phyloP scores from a whole-genome alignment of 495 filamentous ascomycete genomes.

The Penicillium waksmanii region DNA sequence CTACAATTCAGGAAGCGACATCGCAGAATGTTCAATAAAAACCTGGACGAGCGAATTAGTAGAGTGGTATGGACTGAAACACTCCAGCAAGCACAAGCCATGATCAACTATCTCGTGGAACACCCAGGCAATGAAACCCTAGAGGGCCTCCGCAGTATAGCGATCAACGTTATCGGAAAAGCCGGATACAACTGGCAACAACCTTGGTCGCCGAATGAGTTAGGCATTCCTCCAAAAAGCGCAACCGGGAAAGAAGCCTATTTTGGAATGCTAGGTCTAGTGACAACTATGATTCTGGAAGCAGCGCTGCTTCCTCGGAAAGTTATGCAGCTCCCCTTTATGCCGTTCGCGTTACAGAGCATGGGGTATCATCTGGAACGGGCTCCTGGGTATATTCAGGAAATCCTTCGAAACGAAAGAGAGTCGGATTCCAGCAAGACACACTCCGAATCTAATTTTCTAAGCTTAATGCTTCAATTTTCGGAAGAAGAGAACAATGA shows the following conservation, averaged over 20 bases:
- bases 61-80: slow-evolving; percentile 42
- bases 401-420: slow-evolving; percentile 40
- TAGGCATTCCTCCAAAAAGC: slow-evolving; percentile 11
- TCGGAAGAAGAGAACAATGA: slow-evolving; percentile 31
- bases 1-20: slow-evolving; percentile 38
- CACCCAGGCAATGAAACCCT: slow-evolving; percentile 30
- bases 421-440: slow-evolving; percentile 21
- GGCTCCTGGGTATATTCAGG: slow-evolving; percentile 31
- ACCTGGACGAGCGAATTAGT: slow-evolving; percentile 45
- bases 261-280: slow-evolving; percentile 36
- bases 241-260: slow-evolving; percentile 30
- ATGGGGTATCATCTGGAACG: slow-evolving; percentile 30
- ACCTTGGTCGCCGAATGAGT: slow-evolving; percentile 30
- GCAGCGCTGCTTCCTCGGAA: slow-evolving; percentile 34
- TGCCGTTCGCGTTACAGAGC: slow-evolving; percentile 30
- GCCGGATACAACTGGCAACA: slow-evolving; percentile 41
- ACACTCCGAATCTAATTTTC: slow-evolving; percentile 35
- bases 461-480: slow-evolving; percentile 42
- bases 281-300: slow-evolving; percentile 31
- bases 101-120: slow-evolving; percentile 29
- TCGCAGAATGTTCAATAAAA: slow-evolving; percentile 41
- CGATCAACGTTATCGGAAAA: slow-evolving; percentile 46
- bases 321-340: slow-evolving; percentile 33
- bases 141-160: slow-evolving; percentile 30
- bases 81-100: slow-evolving; percentile 31